Evolutionary conservation across 192 early-diverging fungal genomes (phyloP).

Genomic region (Cetraspora pellucida): DNA sequence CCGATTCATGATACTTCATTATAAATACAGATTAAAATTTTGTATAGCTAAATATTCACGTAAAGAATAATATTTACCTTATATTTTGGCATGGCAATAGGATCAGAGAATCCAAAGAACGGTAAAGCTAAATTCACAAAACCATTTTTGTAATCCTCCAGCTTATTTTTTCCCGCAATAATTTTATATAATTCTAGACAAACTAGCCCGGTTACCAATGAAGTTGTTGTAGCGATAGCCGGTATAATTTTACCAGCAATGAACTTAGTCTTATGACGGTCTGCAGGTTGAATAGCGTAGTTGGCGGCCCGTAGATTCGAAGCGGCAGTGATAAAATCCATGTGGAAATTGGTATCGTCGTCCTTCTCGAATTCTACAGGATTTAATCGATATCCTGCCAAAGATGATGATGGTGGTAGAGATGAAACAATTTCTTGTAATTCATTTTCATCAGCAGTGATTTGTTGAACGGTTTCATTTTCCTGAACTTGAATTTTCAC

Average conservation of each 20-base stretch:
- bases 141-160: slow-evolving; percentile 99
- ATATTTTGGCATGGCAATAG: slow-evolving; percentile 84
- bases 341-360: slow-evolving; percentile 99
- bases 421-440: slow-evolving; percentile 68
- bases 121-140: slow-evolving; percentile 97
- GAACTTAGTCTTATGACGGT: slow-evolving; percentile 84
- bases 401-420: slow-evolving; percentile 76
- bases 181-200: slow-evolving; percentile 98
- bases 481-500: slow-evolving; percentile 98
- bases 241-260: slow-evolving; percentile 92
- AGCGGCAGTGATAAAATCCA: slow-evolving; percentile 97
- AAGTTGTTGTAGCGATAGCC: slow-evolving; percentile 93
- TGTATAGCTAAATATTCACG: too few relatives aligned
- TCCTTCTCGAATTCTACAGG: slow-evolving; percentile 99
- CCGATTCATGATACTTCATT: slow-evolving; percentile 70
- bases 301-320: slow-evolving; percentile 92
- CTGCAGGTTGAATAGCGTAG: slow-evolving; percentile 73
- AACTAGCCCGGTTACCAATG: slow-evolving; percentile 94
- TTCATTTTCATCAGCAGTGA: slow-evolving; percentile 52
- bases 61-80: slow-evolving; percentile 41
- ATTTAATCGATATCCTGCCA: slow-evolving; percentile 83
- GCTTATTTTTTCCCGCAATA: slow-evolving; percentile 69
- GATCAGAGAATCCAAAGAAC: slow-evolving; percentile 99
- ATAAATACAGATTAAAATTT: too few relatives aligned
- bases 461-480: slow-evolving; percentile 67